Evolutionary conservation across 345 rosid genomes (phyloP).

Genomic region (Acer campestre): DNA sequence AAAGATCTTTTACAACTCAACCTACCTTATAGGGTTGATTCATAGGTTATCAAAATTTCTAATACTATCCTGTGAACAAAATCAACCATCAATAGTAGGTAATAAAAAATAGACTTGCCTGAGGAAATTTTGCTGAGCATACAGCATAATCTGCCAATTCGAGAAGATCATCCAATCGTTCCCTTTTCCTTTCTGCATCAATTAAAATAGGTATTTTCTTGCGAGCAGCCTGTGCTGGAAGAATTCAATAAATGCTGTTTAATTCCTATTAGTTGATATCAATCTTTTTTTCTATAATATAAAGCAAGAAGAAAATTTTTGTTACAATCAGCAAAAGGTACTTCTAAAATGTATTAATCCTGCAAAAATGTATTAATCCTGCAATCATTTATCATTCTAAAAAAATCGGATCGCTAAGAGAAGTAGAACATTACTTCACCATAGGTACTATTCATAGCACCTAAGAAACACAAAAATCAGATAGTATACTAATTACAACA

Average conservation of each 20-base stretch:
- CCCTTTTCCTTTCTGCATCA: conserved; percentile 82
- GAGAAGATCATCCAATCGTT: conserved; percentile 73
- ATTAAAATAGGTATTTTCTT: conserved; percentile 77
- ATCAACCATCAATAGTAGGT: conserved; percentile 5
- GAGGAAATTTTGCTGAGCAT: conserved; percentile 83
- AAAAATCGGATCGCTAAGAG: background rate
- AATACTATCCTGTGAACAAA: background rate
- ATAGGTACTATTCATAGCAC: background rate
- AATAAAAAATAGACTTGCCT: conserved; percentile 44
- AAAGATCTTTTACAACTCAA: background rate
- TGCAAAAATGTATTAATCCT: background rate
- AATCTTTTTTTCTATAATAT: conserved; percentile 5
- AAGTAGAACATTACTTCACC: background rate
- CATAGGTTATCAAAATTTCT: background rate
- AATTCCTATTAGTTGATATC: conserved; percentile 13
- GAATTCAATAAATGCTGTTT: conserved; percentile 17
- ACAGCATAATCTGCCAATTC: conserved; percentile 61
- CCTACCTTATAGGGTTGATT: background rate
- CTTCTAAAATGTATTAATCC: background rate
- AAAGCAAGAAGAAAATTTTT: background rate
- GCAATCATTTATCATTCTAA: conserved; percentile 1
- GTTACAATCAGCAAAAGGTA: background rate
- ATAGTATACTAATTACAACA: background rate
- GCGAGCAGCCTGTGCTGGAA: conserved; percentile 80
- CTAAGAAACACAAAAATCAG: background rate